phyloP scores from a whole-genome alignment of 2,329 filamentous ascomycete species.

The Paecilomyces fulvus region DNA sequence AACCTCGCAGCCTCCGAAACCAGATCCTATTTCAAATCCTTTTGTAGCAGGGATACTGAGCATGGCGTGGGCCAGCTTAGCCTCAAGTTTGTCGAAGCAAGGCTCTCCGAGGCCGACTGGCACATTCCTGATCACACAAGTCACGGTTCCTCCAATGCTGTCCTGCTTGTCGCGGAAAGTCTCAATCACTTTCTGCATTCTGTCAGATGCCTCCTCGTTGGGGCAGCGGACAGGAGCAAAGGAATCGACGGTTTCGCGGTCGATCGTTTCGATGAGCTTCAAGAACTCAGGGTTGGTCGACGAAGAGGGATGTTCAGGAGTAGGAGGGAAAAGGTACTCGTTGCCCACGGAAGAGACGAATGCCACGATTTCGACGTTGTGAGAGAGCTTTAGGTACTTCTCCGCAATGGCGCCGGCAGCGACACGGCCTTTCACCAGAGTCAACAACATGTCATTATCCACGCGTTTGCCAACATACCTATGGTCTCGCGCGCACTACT shows the following conservation, averaged over 20 bases:
- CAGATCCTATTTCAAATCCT: constrained; percentile 90
- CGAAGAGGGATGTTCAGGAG: constrained; percentile 56
- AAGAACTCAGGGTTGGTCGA: constrained; percentile 74
- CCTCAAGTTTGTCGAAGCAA: constrained; percentile 92
- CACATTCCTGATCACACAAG: constrained; percentile 80
- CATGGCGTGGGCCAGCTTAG: constrained; percentile 85
- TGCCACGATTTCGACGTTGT: constrained; percentile 83
- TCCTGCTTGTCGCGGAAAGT: constrained; percentile 70
- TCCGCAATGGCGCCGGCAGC: constrained; percentile 88
- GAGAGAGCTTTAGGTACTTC: constrained; percentile 73
- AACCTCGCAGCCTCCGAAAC: constrained; percentile 78
- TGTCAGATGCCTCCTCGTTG: constrained; percentile 51
- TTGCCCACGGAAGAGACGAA: constrained; percentile 80
- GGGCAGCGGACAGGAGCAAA: constrained; percentile 87
- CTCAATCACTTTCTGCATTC: constrained; percentile 74
- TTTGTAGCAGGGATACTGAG: constrained; percentile 91
- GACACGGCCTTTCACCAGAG: constrained; percentile 55
- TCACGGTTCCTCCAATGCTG: constrained; percentile 90
- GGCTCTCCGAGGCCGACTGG: constrained; percentile 87
- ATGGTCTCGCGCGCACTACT: constrained; percentile 94
- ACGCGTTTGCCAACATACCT: constrained; percentile 38
- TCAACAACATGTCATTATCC: neutral
- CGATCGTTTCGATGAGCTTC: constrained; percentile 61
- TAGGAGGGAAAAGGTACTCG: constrained; percentile 67
- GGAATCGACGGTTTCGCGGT: constrained; percentile 68